Evolutionary conservation across 352 stramenopile genomes (phyloP), one percentile per base, ranked within the genome.

Genomic region (Pythium sukuiense): DNA sequence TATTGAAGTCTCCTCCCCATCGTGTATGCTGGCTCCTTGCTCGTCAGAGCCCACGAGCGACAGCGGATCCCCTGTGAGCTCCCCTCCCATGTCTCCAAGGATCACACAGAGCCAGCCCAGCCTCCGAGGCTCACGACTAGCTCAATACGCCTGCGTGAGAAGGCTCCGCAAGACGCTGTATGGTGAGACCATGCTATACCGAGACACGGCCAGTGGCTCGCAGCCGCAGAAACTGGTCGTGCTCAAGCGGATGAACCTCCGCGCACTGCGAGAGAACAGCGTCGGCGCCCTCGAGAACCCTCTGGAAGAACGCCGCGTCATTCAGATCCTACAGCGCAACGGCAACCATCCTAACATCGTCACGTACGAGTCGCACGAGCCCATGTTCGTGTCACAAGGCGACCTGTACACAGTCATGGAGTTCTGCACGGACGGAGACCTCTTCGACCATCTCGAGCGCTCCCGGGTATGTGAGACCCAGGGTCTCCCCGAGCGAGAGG

Each of bases 331-430:
- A 39, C 50, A 69, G 16, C 69, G 66, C 30, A 64, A 53, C 8
- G 67, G 71, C 11, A 70, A 74, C 24, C 77, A 85, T 24, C 54
- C 73, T 1, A 61, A 77, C 64, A 60, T 90, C 24, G 77, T 90
- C 3, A 32, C 61, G 18, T 83, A 85, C 52, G 71, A 73, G 18
- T 27, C 30, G 26, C 55, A 53, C 35, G 56, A 74, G 6, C 65
- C 65, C 12, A 76, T 83, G 60, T 90, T 90, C 54, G 61, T 75
- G 16, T 59, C 67, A 0, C 67, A 72, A 20, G 74, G 80, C 52
- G 72, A 71, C 39, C 60, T 83, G 16, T 86, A 77, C 59, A 72
- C 89, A 6, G 79, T 77, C 20, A 89, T 89, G 73, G 80, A 92
- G 49, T 89, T 86, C 63, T 90, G 83, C 56, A 65, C 58, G 1